These are phyloP conservation scores for Fusarium graminum DNA, from an alignment of 2,329 filamentous ascomycete species.

Conservation along the genomic window DNA sequence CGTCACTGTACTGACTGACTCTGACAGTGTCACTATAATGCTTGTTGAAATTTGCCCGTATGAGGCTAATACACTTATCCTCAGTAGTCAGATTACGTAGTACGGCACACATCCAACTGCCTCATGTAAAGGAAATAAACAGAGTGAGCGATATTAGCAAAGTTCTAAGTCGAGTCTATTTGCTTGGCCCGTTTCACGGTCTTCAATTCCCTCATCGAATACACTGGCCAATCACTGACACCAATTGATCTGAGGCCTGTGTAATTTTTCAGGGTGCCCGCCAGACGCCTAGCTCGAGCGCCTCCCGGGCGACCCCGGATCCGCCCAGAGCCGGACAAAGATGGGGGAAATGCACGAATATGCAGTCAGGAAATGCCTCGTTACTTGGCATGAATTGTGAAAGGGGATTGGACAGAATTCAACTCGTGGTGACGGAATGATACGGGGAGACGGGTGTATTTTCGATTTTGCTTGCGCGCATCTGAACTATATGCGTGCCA, in stretches of 20 bases:
- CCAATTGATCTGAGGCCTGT: constrained; percentile 32
- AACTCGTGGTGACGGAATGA: constrained; percentile 17
- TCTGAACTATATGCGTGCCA: constrained; percentile 9
- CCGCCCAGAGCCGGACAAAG: constrained; percentile 44
- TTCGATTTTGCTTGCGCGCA: constrained; percentile 9
- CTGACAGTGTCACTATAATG: no score
- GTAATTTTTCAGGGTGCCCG: constrained; percentile 26
- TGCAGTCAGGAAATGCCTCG: constrained; percentile 51
- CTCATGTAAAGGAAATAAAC: constrained; percentile 5
- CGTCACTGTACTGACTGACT: background rate
- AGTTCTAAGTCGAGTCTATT: constrained; percentile 39
- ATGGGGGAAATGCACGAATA: constrained; percentile 44
- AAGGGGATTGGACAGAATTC: constrained; percentile 31
- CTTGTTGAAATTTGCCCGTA: constrained; percentile 16
- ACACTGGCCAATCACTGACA: constrained; percentile 32
- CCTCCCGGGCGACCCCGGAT: constrained; percentile 51
- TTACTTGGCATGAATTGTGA: constrained; percentile 37
- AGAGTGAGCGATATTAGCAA: constrained; percentile 37
- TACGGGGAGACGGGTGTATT: constrained; percentile 7
- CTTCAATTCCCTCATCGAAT: constrained; percentile 45
- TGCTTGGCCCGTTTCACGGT: constrained; percentile 37
- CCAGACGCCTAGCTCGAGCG: constrained; percentile 41
- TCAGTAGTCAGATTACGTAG: no score
- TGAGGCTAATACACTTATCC: constrained; percentile 11
- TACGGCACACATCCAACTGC: background rate